phyloP scores from a whole-genome alignment of 352 stramenopile genomes.

The Phytophthora cactorum region DNA sequence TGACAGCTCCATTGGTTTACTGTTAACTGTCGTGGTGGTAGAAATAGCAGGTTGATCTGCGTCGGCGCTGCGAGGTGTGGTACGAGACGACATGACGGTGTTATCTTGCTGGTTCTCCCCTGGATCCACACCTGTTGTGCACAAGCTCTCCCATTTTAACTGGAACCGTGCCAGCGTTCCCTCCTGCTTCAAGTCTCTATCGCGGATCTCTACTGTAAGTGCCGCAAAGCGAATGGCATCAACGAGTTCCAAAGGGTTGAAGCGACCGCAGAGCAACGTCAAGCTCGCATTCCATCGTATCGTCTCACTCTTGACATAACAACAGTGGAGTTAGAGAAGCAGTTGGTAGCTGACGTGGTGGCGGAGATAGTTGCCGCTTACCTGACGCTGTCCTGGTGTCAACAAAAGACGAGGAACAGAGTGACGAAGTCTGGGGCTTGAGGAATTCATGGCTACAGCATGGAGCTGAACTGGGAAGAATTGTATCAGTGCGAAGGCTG shows the following conservation, averaged over 20 bases:
- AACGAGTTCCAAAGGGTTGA: constrained; percentile 44
- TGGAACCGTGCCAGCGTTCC: constrained; percentile 44
- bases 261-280: constrained; percentile 60
- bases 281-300: constrained; percentile 57
- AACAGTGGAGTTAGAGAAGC: neutral
- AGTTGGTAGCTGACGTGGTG: neutral
- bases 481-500: constrained; percentile 59
- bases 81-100: constrained; percentile 10
- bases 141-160: constrained; percentile 68
- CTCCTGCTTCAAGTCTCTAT: constrained; percentile 65
- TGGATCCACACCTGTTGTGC: constrained; percentile 40
- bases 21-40: neutral
- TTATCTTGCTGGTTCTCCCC: constrained; percentile 12
- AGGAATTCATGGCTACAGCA: neutral
- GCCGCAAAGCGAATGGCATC: constrained; percentile 51
- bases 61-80: constrained; percentile 10
- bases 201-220: constrained; percentile 67
- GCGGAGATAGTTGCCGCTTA: constrained; percentile 15
- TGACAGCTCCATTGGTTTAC: constrained; percentile 54
- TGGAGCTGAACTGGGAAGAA: constrained; percentile 56
- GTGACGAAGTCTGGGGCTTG: neutral
- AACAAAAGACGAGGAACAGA: constrained; percentile 37
- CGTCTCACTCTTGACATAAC: constrained; percentile 24
- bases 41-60: neutral
- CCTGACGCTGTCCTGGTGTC: constrained; percentile 48